A percentile compares a stretch with the other conserved stretches of the same genome.
Conservation (phyloP, 139 green algal genomes). For the Gonium pectorale region DNA sequence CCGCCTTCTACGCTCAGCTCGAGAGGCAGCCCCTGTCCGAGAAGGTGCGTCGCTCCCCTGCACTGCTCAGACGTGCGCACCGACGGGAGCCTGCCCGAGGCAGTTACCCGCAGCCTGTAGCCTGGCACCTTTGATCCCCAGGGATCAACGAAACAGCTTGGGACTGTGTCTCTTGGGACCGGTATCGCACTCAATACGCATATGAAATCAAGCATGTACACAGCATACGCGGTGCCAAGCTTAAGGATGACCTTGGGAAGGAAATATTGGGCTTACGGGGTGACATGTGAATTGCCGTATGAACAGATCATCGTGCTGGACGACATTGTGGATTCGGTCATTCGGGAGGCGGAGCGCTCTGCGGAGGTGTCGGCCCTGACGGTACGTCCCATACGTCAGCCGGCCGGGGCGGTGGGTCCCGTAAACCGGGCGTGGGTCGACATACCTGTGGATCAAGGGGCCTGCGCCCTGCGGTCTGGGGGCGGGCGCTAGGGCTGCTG, state of each 20-base stretch:
- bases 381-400: not conserved
- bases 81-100: too few relatives aligned
- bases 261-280: too few relatives aligned
- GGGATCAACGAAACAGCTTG: too few relatives aligned
- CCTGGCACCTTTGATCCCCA: too few relatives aligned
- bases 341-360: slow-evolving; percentile 8
- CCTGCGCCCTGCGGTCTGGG: not conserved
- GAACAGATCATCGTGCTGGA: slow-evolving; percentile 32
- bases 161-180: too few relatives aligned
- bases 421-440: not conserved
- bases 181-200: too few relatives aligned
- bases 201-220: too few relatives aligned
- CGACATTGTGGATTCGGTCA: slow-evolving; percentile 16
- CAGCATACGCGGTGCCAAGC: too few relatives aligned
- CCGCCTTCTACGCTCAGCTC: slow-evolving; percentile 10
- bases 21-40: slow-evolving; percentile 17
- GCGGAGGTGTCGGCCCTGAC: slow-evolving; percentile 10
- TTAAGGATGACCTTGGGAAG: too few relatives aligned
- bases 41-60: slow-evolving; percentile 5
- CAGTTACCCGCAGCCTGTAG: too few relatives aligned
- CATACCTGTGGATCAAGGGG: not conserved
- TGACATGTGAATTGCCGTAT: not conserved
- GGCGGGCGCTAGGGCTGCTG: not conserved
- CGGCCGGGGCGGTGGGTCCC: not conserved
- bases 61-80: too few relatives aligned